Evolutionary conservation across 2,329 filamentous ascomycete species (phyloP), one percentile per base, ranked within the genome.

Genomic region (Pyrenophora graminea): DNA sequence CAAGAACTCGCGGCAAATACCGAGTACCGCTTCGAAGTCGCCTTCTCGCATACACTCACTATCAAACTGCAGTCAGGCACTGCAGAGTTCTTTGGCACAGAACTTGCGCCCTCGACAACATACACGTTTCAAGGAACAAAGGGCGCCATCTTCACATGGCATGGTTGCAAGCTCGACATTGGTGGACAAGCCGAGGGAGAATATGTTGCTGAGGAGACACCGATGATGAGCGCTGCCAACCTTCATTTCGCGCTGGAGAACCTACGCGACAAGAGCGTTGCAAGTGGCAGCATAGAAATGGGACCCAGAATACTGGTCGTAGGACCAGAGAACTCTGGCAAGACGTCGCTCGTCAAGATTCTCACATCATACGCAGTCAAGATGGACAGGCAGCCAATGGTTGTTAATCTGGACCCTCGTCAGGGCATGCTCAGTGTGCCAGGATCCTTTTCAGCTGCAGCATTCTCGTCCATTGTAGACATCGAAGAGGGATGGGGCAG

Each of bases 41-140:
- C 63, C 46, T 74, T 74, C 64, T 51, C 59, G 2, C 64, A 63
- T 23, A 62, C 62, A 15, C 60, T 75, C 30, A 66, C 64, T 10
- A 66, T 80, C 61, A 75, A 91, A 77, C 80, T 97, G 21, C 76
- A 90, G 48, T 85, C 82, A 30, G 94, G 94, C 55, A 91, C 87
- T 1, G 94, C 93, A 41, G 94, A 99, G 74, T 85, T 96, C 68
- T 96, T 97, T 70, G 94, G 94, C 69, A 92, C 93, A 48, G 94
- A 99, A 76, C 87, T 99, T 37, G 91, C 91, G 9, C 82, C 84
- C 8, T 88, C 88, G 49, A 88, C 88, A 44, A 81, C 84, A 8
- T 97, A 97, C 77, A 86, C 81, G 27, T 93, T 99, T 74, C 82
- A 83, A 39, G 89, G 90, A 48, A 84, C 83, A 61, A 95, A 95